Conservation (phyloP, 805 yeast genomes). For the Ogataea saltuana region DNA sequence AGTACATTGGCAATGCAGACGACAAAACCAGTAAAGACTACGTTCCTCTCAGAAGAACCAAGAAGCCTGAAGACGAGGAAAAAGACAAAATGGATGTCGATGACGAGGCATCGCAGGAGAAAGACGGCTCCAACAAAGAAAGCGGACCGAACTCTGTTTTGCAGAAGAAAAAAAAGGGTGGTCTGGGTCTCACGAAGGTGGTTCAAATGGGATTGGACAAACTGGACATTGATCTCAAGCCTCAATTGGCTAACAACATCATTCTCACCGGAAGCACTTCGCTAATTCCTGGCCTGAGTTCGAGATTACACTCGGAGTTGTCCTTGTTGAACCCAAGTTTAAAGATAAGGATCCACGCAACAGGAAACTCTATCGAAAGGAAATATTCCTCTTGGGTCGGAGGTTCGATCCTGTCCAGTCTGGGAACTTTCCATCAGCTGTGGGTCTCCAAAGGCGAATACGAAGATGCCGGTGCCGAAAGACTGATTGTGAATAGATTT, state of each 20-base stretch:
- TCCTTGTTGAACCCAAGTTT: conserved; percentile 75
- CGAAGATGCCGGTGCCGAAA: conserved; percentile 84
- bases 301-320: conserved; percentile 71
- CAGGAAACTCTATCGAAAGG: conserved; percentile 77
- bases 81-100: conserved; percentile 39
- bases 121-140: not conserved
- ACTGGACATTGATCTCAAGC: conserved; percentile 79
- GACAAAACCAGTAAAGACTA: conserved; percentile 56
- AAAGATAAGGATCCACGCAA: conserved; percentile 79
- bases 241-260: conserved; percentile 85
- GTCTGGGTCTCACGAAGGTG: conserved; percentile 56
- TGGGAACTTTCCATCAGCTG: conserved; percentile 92
- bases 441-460: conserved; percentile 90
- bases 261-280: conserved; percentile 86
- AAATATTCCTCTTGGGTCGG: conserved; percentile 88
- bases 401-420: conserved; percentile 81
- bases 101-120: conserved; percentile 3
- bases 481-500: conserved; percentile 77
- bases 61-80: conserved; percentile 36
- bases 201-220: conserved; percentile 54
- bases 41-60: conserved; percentile 67
- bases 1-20: conserved; percentile 27
- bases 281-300: conserved; percentile 77
- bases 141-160: not conserved
- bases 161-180: conserved; percentile 8